A percentile compares a stretch with the other conserved stretches of the same genome.
These are phyloP conservation scores for Alternaria longipes DNA, from an alignment of 2,329 filamentous ascomycete species.

Conservation along the genomic window DNA sequence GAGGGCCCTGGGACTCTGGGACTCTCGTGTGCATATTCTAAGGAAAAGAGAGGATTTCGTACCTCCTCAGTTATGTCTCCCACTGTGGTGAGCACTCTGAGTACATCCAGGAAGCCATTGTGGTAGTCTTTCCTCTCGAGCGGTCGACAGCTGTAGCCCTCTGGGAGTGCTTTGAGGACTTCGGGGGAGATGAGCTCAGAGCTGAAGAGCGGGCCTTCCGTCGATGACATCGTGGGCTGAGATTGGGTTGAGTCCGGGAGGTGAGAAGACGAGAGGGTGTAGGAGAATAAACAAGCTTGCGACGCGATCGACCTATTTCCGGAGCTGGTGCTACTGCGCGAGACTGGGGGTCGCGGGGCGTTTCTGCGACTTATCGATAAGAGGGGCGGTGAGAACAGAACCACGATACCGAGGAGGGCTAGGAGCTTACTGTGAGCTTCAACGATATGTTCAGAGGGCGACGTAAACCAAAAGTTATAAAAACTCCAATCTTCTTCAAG, in stretches of 20 bases:
- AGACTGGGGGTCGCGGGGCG: constrained; percentile 11
- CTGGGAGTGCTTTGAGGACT: constrained; percentile 76
- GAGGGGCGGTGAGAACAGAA: constrained; percentile 29
- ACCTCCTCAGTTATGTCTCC: constrained; percentile 80
- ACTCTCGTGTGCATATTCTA: neutral
- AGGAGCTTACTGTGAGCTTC: neutral
- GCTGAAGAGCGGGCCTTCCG: constrained; percentile 74
- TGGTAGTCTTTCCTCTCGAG: constrained; percentile 80
- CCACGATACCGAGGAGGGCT: neutral
- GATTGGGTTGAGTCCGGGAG: neutral
- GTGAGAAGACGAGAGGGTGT: neutral
- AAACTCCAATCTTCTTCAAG: neutral
- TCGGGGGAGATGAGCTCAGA: constrained; percentile 77
- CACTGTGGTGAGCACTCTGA: constrained; percentile 90
- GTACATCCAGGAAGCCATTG: constrained; percentile 86
- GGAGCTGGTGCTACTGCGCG: neutral
- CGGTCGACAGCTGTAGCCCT: constrained; percentile 83
- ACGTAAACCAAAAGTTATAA: neutral
- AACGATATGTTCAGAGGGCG: neutral
- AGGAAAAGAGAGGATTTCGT: neutral
- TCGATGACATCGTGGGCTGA: constrained; percentile 20
- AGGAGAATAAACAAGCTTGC: neutral
- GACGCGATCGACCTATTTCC: neutral
- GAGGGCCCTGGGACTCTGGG: too few relatives aligned
- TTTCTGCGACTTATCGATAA: constrained; percentile 34